These are phyloP conservation scores for Juncus effusus DNA, from an alignment of 176 grass and related monocot species.

Conservation along the genomic window DNA sequence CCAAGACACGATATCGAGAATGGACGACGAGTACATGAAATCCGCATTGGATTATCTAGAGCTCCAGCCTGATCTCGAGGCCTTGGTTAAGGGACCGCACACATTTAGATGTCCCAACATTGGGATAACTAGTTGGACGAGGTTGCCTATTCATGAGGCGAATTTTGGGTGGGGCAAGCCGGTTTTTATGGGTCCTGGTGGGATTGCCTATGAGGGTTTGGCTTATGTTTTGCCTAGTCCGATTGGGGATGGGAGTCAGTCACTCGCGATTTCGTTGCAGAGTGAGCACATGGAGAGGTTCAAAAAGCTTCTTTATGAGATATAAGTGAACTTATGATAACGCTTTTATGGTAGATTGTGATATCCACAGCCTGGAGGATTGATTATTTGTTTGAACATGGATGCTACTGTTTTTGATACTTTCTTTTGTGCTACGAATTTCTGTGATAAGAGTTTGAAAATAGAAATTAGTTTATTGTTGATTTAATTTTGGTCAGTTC, in stretches of 20 bases:
- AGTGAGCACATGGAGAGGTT: slow-evolving; percentile 15
- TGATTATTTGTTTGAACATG: too few species aligned
- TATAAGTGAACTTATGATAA: neutral
- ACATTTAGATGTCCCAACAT: slow-evolving; percentile 31
- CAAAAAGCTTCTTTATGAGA: slow-evolving; percentile 4
- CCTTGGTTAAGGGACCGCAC: slow-evolving; percentile 5
- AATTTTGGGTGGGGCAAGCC: slow-evolving; percentile 38
- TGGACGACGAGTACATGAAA: slow-evolving; percentile 34
- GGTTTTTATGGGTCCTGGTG: slow-evolving; percentile 27
- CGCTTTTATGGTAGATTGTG: too few species aligned
- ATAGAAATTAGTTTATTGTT: too few species aligned
- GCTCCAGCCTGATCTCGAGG: slow-evolving; percentile 17
- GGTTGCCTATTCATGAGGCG: slow-evolving; percentile 29
- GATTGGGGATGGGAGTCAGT: slow-evolving; percentile 23
- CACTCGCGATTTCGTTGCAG: slow-evolving; percentile 25
- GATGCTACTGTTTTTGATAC: too few species aligned
- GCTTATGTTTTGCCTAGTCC: slow-evolving; percentile 26
- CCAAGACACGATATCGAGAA: slow-evolving; percentile 21
- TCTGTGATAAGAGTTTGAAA: too few species aligned
- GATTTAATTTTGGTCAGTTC: too few species aligned
- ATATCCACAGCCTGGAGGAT: too few species aligned
- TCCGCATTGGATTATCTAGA: slow-evolving; percentile 44
- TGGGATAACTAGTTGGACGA: slow-evolving; percentile 38
- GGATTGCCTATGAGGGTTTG: slow-evolving; percentile 34
- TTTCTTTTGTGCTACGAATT: too few species aligned